Evolutionary conservation across 768 basidiomycete genomes (phyloP).

Genomic region (Leccinum ochraceum): DNA sequence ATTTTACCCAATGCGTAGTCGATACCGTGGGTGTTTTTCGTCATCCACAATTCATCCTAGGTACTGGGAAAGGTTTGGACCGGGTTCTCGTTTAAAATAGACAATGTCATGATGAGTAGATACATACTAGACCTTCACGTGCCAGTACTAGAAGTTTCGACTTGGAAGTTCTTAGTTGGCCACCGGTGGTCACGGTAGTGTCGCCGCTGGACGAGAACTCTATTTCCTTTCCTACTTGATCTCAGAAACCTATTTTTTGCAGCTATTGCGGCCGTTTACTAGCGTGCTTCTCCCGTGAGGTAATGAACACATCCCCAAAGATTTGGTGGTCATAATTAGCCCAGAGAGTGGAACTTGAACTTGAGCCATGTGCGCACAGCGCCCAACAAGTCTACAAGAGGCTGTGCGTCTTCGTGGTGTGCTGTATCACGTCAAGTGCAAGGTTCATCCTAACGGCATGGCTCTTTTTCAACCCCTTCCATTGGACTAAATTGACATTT

Average conservation of each 20-base stretch:
- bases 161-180: not conserved
- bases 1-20: conserved; percentile 11
- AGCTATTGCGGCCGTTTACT: conserved; percentile 12
- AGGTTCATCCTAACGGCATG: not conserved
- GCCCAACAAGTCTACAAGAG: not conserved
- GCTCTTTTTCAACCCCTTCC: not conserved
- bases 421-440: not conserved
- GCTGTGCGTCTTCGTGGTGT: not conserved
- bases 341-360: not conserved
- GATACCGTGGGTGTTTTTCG: not conserved
- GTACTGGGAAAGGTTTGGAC: conserved; percentile 1
- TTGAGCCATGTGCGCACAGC: conserved; percentile 4
- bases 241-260: conserved; percentile 11
- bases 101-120: conserved; percentile 1
- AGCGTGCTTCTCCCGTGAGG: not conserved
- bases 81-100: not conserved
- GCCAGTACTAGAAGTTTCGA: conserved; percentile 9
- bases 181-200: conserved; percentile 1
- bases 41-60: not conserved
- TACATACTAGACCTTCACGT: conserved; percentile 17
- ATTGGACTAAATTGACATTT: not conserved
- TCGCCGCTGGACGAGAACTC: conserved; percentile 16
- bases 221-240: conserved; percentile 7
- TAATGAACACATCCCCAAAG: conserved; percentile 1
- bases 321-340: conserved; percentile 13